A percentile compares a stretch with the other conserved stretches of the same genome.
Evolutionary conservation across 768 basidiomycete species (phyloP).

Genomic region (Boletus pseudo-olivaceus): DNA sequence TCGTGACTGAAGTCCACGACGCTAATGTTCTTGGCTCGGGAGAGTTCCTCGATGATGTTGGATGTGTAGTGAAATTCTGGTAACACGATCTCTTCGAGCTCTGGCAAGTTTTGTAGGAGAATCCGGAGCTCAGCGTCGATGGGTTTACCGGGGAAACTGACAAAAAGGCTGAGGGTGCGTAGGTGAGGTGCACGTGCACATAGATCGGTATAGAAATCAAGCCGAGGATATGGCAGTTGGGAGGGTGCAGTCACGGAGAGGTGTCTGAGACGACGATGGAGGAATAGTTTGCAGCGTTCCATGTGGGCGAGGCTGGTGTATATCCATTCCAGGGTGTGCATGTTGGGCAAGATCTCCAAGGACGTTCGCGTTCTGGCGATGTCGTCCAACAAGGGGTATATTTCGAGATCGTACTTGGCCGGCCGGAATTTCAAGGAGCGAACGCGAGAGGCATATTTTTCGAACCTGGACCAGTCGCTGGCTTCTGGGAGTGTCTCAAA

Average conservation of each 20-base stretch:
- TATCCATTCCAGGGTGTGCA: conserved; percentile 50
- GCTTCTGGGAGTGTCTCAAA: conserved; percentile 42
- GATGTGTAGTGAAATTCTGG: conserved; percentile 53
- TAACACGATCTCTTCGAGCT: conserved; percentile 46
- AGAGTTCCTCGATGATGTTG: conserved; percentile 43
- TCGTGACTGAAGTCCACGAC: conserved; percentile 53
- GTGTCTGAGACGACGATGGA: conserved; percentile 49
- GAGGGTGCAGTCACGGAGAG: conserved; percentile 33
- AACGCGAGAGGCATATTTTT: conserved; percentile 51
- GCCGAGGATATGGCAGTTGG: conserved; percentile 1
- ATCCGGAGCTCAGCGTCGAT: conserved; percentile 41
- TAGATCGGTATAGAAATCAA: conserved; percentile 36
- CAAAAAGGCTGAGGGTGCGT: conserved; percentile 44
- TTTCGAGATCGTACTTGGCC: conserved; percentile 14
- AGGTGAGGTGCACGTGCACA: conserved; percentile 51
- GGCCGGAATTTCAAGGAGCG: conserved; percentile 32
- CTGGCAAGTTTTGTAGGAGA: conserved; percentile 39
- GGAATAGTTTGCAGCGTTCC: conserved; percentile 49
- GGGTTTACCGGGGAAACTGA: conserved; percentile 35
- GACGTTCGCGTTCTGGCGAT: conserved; percentile 53
- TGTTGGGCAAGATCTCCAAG: conserved; percentile 52
- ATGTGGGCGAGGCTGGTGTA: conserved; percentile 22
- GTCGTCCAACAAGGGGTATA: conserved; percentile 39
- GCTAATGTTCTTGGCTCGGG: conserved; percentile 40
- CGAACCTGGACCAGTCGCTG: conserved; percentile 53